Percentiles rank a stretch among this genome's conserved stretches.
Evolutionary conservation across 148 eudicot genomes (phyloP).

Genomic region (Rhododendron ovatum): DNA sequence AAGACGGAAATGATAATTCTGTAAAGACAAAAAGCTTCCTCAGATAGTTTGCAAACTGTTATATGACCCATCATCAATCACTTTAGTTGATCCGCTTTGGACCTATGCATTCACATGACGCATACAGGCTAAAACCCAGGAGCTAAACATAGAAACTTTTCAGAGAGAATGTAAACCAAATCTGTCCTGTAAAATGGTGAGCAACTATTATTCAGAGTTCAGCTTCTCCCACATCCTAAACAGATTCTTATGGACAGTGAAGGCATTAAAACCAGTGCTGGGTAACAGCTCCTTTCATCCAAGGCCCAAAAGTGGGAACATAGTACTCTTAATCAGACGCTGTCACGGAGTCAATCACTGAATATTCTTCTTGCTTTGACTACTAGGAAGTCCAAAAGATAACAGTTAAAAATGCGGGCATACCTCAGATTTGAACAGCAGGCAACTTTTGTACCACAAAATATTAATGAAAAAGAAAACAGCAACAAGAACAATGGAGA

Average conservation of each 20-base stretch:
- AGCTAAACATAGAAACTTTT: background rate
- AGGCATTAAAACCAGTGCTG: background rate
- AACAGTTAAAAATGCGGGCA: background rate
- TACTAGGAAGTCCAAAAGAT: background rate
- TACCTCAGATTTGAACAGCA: background rate
- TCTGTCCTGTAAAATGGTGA: background rate
- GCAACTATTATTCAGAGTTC: background rate
- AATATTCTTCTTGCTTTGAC: conserved; percentile 1
- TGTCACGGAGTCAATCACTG: background rate
- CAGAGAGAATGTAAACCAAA: background rate
- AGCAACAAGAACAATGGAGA: background rate
- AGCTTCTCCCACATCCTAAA: background rate
- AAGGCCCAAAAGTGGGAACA: background rate
- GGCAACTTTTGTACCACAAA: background rate
- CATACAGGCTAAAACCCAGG: background rate
- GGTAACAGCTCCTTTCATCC: background rate
- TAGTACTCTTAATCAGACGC: background rate
- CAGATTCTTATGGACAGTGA: background rate
- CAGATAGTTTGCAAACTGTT: background rate
- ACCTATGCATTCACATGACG: background rate
- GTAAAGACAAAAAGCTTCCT: background rate
- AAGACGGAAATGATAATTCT: background rate
- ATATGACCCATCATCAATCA: background rate
- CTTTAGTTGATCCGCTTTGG: background rate
- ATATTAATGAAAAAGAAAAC: background rate